Evolutionary conservation across 2,329 filamentous ascomycete species (phyloP).

Genomic region (Penicillium polonicum): DNA sequence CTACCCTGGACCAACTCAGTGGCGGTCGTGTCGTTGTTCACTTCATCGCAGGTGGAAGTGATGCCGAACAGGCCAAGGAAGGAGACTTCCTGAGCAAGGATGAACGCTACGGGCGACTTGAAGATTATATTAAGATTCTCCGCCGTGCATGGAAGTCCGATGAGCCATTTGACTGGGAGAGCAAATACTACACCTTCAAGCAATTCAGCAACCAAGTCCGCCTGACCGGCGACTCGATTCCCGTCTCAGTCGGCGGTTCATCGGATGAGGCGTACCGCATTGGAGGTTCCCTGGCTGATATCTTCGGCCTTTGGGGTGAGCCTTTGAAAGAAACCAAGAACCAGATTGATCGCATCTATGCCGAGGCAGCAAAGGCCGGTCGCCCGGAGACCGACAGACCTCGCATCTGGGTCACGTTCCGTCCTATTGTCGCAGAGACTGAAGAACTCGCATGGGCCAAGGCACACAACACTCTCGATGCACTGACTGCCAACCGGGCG

Average conservation of each 20-base stretch:
- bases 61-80: conserved; percentile 59
- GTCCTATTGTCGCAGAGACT: conserved; percentile 61
- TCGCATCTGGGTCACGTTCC: conserved; percentile 64
- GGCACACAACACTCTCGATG: conserved; percentile 57
- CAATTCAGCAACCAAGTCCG: conserved; percentile 56
- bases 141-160: conserved; percentile 57
- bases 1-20: conserved; percentile 61
- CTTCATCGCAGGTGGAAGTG: conserved; percentile 62
- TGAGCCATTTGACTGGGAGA: conserved; percentile 62
- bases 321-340: conserved; percentile 63
- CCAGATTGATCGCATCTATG: conserved; percentile 61
- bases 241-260: conserved; percentile 60
- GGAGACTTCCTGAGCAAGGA: conserved; percentile 60
- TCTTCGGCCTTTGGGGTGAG: conserved; percentile 65
- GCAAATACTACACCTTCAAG: conserved; percentile 61
- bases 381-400: conserved; percentile 54
- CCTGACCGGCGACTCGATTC: conserved; percentile 55
- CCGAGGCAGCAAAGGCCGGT: conserved; percentile 58
- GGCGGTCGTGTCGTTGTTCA: conserved; percentile 60
- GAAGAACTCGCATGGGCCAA: conserved; percentile 63
- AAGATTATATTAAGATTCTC: conserved; percentile 63
- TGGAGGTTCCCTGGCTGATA: conserved; percentile 59
- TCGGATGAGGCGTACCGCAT: conserved; percentile 60
- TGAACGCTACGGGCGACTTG: conserved; percentile 57
- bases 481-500: conserved; percentile 47